Base-by-base conservation (phyloP, 768 basidiomycete genomes). In the Tricholoma matsutake region DNA sequence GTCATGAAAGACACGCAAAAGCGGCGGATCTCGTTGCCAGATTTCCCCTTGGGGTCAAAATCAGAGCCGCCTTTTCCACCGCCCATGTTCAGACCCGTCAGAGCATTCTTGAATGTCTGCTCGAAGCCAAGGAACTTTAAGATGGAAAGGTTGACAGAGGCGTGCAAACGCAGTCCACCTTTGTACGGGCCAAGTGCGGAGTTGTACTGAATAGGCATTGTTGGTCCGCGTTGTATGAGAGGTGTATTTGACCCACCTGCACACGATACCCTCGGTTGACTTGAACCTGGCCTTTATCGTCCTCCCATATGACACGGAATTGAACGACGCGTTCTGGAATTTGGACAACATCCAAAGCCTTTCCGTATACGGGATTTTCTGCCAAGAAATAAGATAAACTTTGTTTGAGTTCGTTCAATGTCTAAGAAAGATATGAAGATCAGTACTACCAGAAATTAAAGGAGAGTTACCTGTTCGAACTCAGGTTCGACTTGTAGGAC, bases 61-160 rank as follows among this genome's bases (percentile, higher is more conserved):
- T 91, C 89, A 58, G 81, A 82, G 39, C 89, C 89, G 75, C 89
- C 89, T 78, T 91, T 91, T 61, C 86, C 88, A 65, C 88, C 88
- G 65, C 89, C 89, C 87, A 90, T 90, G 75, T 77, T 83, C 58
- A 89, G 77, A 32, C 88, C 88, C 13, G 89, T 90, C 28, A 91
- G 79, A 37, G 89, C 89, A 75, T 91, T 89, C 76, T 89, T 89
- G 83, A 89, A 89, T 63, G 82, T 86, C 73, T 91, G 89, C 75
- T 91, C 89, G 75, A 89, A 88, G 49, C 88, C 89, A 64, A 91
- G 83, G 85, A 91, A 91, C 72, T 91, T 91, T 74, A 91, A 83
- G 77, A 91, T 89, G 67, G 86, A 88, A 39, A 91, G 82, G 78
- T 89, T 90, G 76, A 91, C 89, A 56, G 85, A 83, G 63, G 88